Evolutionary conservation across 2,329 filamentous ascomycete genomes (phyloP).

Genomic region (Alternaria sp.): DNA sequence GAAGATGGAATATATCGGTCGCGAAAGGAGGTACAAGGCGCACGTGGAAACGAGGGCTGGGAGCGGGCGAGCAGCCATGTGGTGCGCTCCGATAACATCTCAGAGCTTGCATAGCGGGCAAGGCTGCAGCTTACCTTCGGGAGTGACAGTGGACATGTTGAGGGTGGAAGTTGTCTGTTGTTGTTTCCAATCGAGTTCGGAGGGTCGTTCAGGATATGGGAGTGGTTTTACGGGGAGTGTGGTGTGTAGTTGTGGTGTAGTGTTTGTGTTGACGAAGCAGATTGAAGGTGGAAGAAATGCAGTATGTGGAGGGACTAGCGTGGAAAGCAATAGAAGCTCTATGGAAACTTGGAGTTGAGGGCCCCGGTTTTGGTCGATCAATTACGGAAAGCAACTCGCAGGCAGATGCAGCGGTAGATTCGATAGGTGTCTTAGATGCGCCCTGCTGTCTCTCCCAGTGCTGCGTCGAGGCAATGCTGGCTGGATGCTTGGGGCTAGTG

Average conservation of each 20-base stretch:
- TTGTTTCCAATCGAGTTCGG: slow-evolving; percentile 1
- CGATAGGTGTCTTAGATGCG: slow-evolving; percentile 1
- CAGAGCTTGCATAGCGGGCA: slow-evolving; percentile 8
- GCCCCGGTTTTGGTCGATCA: slow-evolving; percentile 24
- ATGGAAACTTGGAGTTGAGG: slow-evolving; percentile 37
- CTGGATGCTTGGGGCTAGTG: slow-evolving; percentile 20
- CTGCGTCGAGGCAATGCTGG: slow-evolving; percentile 6
- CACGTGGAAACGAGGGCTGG: background rate
- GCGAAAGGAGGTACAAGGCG: background rate
- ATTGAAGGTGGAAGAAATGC: slow-evolving; percentile 46
- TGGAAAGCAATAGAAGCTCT: slow-evolving; percentile 49
- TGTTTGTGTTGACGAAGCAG: slow-evolving; percentile 31
- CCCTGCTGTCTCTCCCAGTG: slow-evolving; percentile 7
- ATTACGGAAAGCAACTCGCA: slow-evolving; percentile 10
- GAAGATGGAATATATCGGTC: slow-evolving; percentile 1
- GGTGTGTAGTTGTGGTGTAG: slow-evolving; percentile 21
- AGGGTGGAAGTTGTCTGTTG: slow-evolving; percentile 4
- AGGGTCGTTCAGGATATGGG: background rate
- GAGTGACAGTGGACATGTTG: slow-evolving; percentile 44
- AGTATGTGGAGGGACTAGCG: slow-evolving; percentile 44
- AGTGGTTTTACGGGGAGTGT: slow-evolving; percentile 4
- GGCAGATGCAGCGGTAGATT: background rate
- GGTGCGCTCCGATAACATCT: background rate
- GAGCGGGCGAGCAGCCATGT: background rate
- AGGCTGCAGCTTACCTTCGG: slow-evolving; percentile 50